phyloP scores from a whole-genome alignment of 2,329 filamentous ascomycete genomes.

The Neophaeococcomyces aloes region DNA sequence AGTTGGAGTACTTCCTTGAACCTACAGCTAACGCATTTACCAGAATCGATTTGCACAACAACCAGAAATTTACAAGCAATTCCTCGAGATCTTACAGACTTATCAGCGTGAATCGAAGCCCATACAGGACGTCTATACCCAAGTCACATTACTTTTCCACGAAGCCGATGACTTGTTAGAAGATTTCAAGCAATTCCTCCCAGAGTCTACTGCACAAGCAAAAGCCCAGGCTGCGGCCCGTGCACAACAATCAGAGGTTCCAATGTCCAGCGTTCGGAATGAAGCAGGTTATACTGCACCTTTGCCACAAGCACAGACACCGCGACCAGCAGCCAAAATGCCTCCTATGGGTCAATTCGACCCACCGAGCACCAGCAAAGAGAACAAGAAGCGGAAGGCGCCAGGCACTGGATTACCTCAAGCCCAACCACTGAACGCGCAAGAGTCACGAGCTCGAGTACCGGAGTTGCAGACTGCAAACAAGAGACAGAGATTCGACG shows the following conservation, averaged over 20 bases:
- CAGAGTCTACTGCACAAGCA: conserved; percentile 68
- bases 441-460: conserved; percentile 24
- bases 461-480: conserved; percentile 40
- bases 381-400: conserved; percentile 73
- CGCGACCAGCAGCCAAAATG: conserved; percentile 53
- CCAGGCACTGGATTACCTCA: conserved; percentile 30
- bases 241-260: conserved; percentile 53
- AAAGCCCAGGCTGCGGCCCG: conserved; percentile 49
- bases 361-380: conserved; percentile 70
- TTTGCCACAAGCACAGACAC: conserved; percentile 40
- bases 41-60: conserved; percentile 94
- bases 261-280: conserved; percentile 54
- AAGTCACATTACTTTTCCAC: conserved; percentile 89
- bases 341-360: conserved; percentile 94
- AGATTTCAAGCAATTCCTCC: conserved; percentile 97
- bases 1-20: background rate
- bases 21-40: conserved; percentile 4
- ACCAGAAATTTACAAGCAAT: conserved; percentile 98
- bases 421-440: conserved; percentile 25
- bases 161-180: conserved; percentile 88
- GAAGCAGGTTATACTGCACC: conserved; percentile 38
- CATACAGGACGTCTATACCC: conserved; percentile 94
- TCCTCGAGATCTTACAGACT: conserved; percentile 93
- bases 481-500: conserved; percentile 99
- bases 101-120: conserved; percentile 97